Evolutionary conservation across 2,329 filamentous ascomycete genomes (phyloP).

Genomic region (Metarhizium humberi): DNA sequence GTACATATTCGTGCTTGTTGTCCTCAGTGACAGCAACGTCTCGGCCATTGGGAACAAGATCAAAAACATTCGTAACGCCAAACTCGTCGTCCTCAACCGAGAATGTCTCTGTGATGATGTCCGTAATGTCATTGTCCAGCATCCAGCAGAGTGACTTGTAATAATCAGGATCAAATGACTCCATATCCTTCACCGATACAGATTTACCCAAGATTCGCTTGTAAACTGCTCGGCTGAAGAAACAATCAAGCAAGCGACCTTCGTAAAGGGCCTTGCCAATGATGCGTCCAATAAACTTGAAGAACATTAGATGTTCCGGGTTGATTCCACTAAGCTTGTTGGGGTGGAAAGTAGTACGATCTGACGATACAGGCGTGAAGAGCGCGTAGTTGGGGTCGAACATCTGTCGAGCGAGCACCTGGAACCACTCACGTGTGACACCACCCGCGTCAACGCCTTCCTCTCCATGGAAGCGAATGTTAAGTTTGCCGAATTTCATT

Average conservation of each 20-base stretch:
- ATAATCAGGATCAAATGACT: slow-evolving; percentile 95
- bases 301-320: slow-evolving; percentile 91
- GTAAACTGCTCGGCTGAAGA: slow-evolving; percentile 98
- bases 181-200: slow-evolving; percentile 98
- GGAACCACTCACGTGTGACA: slow-evolving; percentile 98
- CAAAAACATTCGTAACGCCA: slow-evolving; percentile 77
- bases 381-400: slow-evolving; percentile 97
- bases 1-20: slow-evolving; percentile 97
- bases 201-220: slow-evolving; percentile 92
- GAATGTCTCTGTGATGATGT: slow-evolving; percentile 94
- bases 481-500: slow-evolving; percentile 98
- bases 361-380: slow-evolving; percentile 92
- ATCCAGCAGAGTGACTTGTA: slow-evolving; percentile 99
- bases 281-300: slow-evolving; percentile 98
- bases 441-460: slow-evolving; percentile 97
- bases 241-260: slow-evolving; percentile 89
- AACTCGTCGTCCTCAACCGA: slow-evolving; percentile 92
- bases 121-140: slow-evolving; percentile 95
- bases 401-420: slow-evolving; percentile 94
- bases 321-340: slow-evolving; percentile 93
- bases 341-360: slow-evolving; percentile 96
- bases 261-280: slow-evolving; percentile 98
- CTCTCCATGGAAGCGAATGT: slow-evolving; percentile 93
- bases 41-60: slow-evolving; percentile 78
- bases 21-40: slow-evolving; percentile 93